Conservation (phyloP, 2,329 filamentous ascomycete genomes). For the Calonectria fujianensis region DNA sequence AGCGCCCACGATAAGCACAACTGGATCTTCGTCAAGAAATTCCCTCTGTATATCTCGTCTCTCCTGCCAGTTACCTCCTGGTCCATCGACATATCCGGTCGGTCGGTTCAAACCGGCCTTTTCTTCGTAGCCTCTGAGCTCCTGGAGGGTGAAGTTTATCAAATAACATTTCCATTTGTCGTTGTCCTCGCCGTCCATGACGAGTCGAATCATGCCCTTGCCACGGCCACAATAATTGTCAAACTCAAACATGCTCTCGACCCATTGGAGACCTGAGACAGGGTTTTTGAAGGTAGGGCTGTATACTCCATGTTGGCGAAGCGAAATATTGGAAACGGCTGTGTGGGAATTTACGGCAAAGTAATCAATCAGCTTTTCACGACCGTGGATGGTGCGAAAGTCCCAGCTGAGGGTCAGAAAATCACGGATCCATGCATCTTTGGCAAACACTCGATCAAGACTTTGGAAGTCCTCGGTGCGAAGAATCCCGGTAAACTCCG, state of each 20-base stretch:
- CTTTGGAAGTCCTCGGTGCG: background rate
- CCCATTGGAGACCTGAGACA: slow-evolving; percentile 3
- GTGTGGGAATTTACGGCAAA: slow-evolving; percentile 30
- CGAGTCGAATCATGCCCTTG: slow-evolving; percentile 37
- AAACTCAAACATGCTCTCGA: slow-evolving; percentile 40
- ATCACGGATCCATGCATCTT: slow-evolving; percentile 56
- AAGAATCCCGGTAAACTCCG: background rate
- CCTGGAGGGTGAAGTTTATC: slow-evolving; percentile 52
- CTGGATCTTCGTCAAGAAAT: slow-evolving; percentile 58
- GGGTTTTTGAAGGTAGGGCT: slow-evolving; percentile 21
- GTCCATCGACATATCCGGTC: slow-evolving; percentile 52
- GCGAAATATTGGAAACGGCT: slow-evolving; percentile 29
- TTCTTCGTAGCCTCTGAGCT: slow-evolving; percentile 48
- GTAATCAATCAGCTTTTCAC: background rate
- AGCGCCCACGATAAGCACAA: slow-evolving; percentile 56
- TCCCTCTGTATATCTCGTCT: slow-evolving; percentile 50
- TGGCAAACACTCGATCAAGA: slow-evolving; percentile 42
- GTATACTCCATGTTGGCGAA: slow-evolving; percentile 16
- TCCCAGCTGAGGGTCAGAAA: slow-evolving; percentile 56
- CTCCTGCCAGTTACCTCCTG: slow-evolving; percentile 51
- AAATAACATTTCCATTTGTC: slow-evolving; percentile 53
- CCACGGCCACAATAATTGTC: slow-evolving; percentile 30
- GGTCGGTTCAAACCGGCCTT: slow-evolving; percentile 19
- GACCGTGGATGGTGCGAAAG: slow-evolving; percentile 52
- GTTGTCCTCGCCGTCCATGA: slow-evolving; percentile 10